Conservation (phyloP, 441 rosid species). For the Populus tomentosa region DNA sequence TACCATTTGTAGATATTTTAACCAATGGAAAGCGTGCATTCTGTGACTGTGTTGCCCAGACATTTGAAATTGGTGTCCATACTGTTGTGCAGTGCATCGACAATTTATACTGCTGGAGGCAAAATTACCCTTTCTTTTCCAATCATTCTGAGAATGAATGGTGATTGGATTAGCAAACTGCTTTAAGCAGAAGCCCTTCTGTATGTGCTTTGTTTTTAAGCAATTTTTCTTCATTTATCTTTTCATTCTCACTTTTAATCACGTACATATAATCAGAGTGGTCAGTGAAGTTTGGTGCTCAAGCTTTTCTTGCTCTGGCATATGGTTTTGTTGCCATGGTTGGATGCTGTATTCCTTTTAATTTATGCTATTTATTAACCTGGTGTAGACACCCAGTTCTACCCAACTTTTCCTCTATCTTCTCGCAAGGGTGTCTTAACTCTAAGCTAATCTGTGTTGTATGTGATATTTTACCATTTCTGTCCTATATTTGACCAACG, state of each 20-base stretch:
- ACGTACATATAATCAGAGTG: conserved; percentile 28
- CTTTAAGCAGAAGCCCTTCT: conserved; percentile 30
- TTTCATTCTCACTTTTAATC: not conserved
- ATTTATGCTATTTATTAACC: conserved; percentile 21
- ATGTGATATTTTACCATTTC: not conserved
- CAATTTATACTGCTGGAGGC: conserved; percentile 26
- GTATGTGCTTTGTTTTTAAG: conserved; percentile 37
- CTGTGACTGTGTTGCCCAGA: conserved; percentile 30
- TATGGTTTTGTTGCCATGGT: conserved; percentile 25
- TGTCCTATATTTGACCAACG: not conserved
- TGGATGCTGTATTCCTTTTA: conserved; percentile 21
- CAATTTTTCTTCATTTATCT: conserved; percentile 22
- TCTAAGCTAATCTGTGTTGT: not conserved
- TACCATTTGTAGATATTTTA: conserved; percentile 56
- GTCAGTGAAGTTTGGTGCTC: conserved; percentile 25
- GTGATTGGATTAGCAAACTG: conserved; percentile 33
- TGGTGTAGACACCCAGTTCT: conserved; percentile 15
- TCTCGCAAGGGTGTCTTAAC: not conserved
- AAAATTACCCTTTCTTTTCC: conserved; percentile 25
- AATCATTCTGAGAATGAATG: conserved; percentile 23
- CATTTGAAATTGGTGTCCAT: conserved; percentile 31
- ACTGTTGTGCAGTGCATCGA: conserved; percentile 34
- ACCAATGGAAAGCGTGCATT: conserved; percentile 44
- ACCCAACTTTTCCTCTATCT: not conserved
- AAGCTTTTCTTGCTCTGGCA: conserved; percentile 23